phyloP scores from a whole-genome alignment of 495 filamentous ascomycete genomes.

The Diplogelasinospora grovesii region DNA sequence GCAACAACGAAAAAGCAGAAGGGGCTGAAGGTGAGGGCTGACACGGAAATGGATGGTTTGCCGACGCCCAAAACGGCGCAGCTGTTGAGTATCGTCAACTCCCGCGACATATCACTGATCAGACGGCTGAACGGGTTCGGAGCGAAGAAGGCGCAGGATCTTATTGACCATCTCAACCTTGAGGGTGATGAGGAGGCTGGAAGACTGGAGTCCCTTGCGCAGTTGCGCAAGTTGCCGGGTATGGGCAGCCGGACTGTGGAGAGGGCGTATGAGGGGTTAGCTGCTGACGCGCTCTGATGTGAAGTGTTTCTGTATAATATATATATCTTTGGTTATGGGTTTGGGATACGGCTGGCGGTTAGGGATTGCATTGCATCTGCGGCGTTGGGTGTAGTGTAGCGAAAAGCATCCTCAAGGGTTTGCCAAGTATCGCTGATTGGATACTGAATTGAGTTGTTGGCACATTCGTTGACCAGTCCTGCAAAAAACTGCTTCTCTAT shows the following conservation, averaged over 20 bases:
- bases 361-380: too few relatives aligned
- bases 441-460: too few relatives aligned
- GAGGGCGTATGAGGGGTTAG: conserved; percentile 42
- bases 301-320: too few relatives aligned
- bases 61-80: conserved; percentile 57
- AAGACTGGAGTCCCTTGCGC: conserved; percentile 39
- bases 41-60: conserved; percentile 17
- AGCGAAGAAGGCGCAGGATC: conserved; percentile 56
- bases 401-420: too few relatives aligned
- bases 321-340: background rate
- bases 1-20: conserved; percentile 32
- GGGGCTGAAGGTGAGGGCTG: conserved; percentile 13
- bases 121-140: conserved; percentile 66
- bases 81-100: conserved; percentile 81
- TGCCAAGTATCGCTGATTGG: too few relatives aligned
- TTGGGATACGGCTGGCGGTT: too few relatives aligned
- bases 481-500: too few relatives aligned
- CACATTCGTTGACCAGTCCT: too few relatives aligned
- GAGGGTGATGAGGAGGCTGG: conserved; percentile 33
- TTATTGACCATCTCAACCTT: conserved; percentile 51
- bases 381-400: too few relatives aligned
- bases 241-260: conserved; percentile 55
- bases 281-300: too few relatives aligned
- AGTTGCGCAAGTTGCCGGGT: conserved; percentile 51
- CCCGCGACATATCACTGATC: conserved; percentile 63